phyloP scores from a whole-genome alignment of 1,139 yeast genomes.

The Petasospora rhodanensis region DNA sequence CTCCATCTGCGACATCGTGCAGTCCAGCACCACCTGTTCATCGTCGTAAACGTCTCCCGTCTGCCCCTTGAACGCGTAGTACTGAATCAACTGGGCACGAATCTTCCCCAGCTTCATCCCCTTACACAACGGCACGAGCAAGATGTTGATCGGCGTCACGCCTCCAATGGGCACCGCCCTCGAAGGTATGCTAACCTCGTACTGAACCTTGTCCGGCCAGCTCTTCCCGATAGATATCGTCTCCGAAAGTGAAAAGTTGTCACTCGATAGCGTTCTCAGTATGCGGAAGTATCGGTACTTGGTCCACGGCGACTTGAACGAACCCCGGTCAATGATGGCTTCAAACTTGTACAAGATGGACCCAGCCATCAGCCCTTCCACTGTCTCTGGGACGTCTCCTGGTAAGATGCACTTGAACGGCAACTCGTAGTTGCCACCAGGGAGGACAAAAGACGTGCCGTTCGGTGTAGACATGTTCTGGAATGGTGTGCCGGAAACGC shows the following conservation, averaged over 20 bases:
- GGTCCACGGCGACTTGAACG: constrained; percentile 25
- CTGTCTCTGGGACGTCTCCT: constrained; percentile 57
- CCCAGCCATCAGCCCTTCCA: constrained; percentile 60
- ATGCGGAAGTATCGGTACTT: constrained; percentile 41
- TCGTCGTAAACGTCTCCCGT: constrained; percentile 36
- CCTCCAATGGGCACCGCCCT: constrained; percentile 63
- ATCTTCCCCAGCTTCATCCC: constrained; percentile 47
- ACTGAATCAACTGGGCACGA: constrained; percentile 49
- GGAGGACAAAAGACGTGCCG: constrained; percentile 39
- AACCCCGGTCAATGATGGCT: constrained; percentile 50
- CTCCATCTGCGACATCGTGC: constrained; percentile 34
- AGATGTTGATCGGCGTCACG: constrained; percentile 44
- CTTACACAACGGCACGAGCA: constrained; percentile 57
- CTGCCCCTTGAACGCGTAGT: constrained; percentile 39
- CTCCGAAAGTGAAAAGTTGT: constrained; percentile 46
- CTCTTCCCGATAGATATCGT: constrained; percentile 56
- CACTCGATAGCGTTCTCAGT: constrained; percentile 50
- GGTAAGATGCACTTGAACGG: constrained; percentile 59
- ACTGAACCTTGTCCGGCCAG: constrained; percentile 65
- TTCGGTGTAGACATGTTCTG: constrained; percentile 24
- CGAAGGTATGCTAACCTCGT: constrained; percentile 50
- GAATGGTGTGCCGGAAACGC: constrained; percentile 35
- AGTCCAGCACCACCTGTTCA: constrained; percentile 39
- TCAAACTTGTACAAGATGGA: constrained; percentile 52
- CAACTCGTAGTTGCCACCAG: constrained; percentile 61